These are phyloP conservation scores for Russula sp. DNA, from an alignment of 768 basidiomycete genomes.

Conservation along the genomic window DNA sequence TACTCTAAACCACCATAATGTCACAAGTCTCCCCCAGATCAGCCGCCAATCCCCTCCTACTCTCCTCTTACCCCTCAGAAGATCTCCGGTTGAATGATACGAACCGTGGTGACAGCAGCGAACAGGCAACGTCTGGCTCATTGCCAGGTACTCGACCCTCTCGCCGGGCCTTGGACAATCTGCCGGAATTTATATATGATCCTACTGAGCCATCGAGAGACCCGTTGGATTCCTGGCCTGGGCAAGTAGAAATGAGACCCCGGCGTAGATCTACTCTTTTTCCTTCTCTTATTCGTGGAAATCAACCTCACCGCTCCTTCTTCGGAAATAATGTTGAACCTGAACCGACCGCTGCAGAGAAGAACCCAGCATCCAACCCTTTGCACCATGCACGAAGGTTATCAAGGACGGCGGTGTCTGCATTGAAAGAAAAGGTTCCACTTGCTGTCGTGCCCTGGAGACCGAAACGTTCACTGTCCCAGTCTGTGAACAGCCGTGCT, in stretches of 20 bases:
- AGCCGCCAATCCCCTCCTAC: not conserved
- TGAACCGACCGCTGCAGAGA: not conserved
- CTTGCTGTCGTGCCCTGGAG: conserved; percentile 10
- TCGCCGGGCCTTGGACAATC: not conserved
- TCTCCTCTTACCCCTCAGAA: not conserved
- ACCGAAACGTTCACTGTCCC: conserved; percentile 1
- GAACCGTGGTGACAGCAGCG: not conserved
- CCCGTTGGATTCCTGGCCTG: conserved; percentile 12
- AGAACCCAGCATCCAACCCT: not conserved
- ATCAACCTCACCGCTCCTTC: conserved; percentile 13
- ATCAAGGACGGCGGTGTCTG: conserved; percentile 7
- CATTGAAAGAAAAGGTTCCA: conserved; percentile 10
- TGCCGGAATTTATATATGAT: conserved; percentile 5
- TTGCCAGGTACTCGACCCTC: not conserved
- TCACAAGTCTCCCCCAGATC: not conserved
- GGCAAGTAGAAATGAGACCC: conserved; percentile 10
- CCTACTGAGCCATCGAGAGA: not conserved
- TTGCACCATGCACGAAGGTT: not conserved
- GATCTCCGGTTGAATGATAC: not conserved
- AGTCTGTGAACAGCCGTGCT: conserved; percentile 15
- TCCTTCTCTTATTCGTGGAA: conserved; percentile 11
- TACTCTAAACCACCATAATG: conserved; percentile 8
- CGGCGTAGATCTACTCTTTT: conserved; percentile 13
- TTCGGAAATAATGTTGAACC: conserved; percentile 1
- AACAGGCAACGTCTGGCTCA: not conserved